Conservation (phyloP, 1,284 basidiomycete genomes). For the Sanghuangporus sanghuang region DNA sequence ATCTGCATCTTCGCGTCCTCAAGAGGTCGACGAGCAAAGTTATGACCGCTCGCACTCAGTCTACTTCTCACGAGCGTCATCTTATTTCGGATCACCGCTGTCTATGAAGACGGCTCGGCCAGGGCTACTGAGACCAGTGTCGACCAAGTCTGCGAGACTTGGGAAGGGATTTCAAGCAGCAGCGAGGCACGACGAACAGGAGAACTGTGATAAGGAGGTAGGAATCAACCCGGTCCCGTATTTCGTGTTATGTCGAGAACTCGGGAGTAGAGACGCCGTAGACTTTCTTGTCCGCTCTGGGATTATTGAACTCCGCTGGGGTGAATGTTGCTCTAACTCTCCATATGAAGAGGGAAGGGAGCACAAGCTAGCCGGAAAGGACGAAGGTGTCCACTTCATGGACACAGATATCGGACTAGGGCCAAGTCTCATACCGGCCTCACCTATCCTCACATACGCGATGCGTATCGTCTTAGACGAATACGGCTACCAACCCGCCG, state of each 20-base stretch:
- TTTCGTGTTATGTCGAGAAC: constrained; percentile 71
- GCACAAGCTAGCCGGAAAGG: constrained; percentile 4
- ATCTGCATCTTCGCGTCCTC: neutral
- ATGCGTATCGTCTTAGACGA: constrained; percentile 77
- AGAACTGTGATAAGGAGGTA: neutral
- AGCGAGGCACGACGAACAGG: neutral
- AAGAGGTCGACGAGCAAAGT: neutral
- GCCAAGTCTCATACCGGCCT: constrained; percentile 65
- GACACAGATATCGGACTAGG: constrained; percentile 45
- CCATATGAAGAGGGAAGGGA: constrained; percentile 20
- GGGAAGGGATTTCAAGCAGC: neutral
- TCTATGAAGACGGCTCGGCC: neutral
- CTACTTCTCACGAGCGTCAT: constrained; percentile 1
- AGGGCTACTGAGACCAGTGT: neutral
- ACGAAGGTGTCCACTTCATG: constrained; percentile 23
- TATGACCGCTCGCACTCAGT: neutral
- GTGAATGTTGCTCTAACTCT: constrained; percentile 44
- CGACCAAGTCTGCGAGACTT: neutral
- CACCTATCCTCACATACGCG: constrained; percentile 74
- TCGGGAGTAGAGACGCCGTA: constrained; percentile 61
- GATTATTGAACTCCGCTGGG: constrained; percentile 74
- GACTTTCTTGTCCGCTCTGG: constrained; percentile 76
- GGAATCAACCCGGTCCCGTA: constrained; percentile 44
- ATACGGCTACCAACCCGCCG: constrained; percentile 45
- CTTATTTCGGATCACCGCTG: neutral